phyloP scores from a whole-genome alignment of 495 filamentous ascomycete genomes.

The Chaetomium fimeti region DNA sequence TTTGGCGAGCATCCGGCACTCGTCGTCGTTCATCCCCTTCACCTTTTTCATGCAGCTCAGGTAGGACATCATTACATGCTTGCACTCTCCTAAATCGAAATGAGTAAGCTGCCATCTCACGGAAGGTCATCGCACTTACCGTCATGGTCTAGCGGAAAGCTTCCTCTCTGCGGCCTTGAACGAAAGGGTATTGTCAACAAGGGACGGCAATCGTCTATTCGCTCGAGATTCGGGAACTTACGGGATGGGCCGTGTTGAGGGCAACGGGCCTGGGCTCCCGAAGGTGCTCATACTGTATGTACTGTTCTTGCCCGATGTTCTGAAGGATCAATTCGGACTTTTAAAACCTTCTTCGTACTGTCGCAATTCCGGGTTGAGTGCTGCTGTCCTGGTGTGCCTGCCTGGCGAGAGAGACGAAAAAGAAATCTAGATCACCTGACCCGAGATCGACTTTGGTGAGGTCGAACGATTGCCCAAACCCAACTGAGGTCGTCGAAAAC shows the following conservation, averaged over 20 bases:
- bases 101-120: slow-evolving; percentile 11
- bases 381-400: neutral
- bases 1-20: slow-evolving; percentile 83
- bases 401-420: neutral
- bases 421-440: neutral
- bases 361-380: neutral
- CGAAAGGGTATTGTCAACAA: slow-evolving; percentile 8
- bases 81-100: slow-evolving; percentile 75
- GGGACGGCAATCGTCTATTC: slow-evolving; percentile 7
- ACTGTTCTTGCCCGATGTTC: neutral
- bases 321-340: too few relatives aligned
- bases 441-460: neutral
- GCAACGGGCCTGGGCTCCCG: slow-evolving; percentile 72
- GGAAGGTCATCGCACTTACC: slow-evolving; percentile 51
- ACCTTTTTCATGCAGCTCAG: slow-evolving; percentile 78
- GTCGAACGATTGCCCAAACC: neutral
- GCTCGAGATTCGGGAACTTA: slow-evolving; percentile 49
- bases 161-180: slow-evolving; percentile 82
- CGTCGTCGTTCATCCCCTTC: slow-evolving; percentile 77
- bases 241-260: slow-evolving; percentile 74
- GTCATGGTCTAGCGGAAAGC: slow-evolving; percentile 94
- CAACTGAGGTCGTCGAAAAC: neutral
- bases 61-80: slow-evolving; percentile 77
- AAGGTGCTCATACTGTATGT: slow-evolving; percentile 61
- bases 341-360: neutral